Evolutionary conservation across 257 asterid species (phyloP), one percentile per base, ranked within the genome.

Genomic region (Eustoma russellianum): DNA sequence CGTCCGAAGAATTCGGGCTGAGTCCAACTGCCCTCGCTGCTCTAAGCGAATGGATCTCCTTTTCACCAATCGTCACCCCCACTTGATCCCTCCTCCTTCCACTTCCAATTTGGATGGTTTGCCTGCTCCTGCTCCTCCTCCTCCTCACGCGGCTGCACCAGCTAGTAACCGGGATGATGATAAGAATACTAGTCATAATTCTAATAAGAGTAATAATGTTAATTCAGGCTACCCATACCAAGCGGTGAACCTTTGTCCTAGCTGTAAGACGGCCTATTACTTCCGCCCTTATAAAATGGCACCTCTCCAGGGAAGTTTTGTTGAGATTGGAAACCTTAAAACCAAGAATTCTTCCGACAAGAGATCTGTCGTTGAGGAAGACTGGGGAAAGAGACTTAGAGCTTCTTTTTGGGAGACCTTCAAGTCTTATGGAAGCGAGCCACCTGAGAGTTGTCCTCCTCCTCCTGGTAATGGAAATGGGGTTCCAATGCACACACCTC

Each of bases 21-120:
- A 89, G 77, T 86, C 88, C 10, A 81, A 89, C 58, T 89, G 97
- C 77, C 97, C 97, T 56, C 88, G 95, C 53, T 89, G 97, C 66
- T 81, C 93, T 52, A 85, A 79, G 75, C 94, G 79, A 66, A 85
- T 89, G 95, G 95, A 86, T 75, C 87, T 89, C 60, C 69, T 85
- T 16, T 85, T 89, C 68, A 70, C 86, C 40, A 81, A 75, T 58
- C 83, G 85, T 24, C 72, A 86, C 1, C 74, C 73, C 62, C 71
- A 74, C 56, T 77, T 89, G 30, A 74, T 79, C 60, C 93, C 92
- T 40, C 85, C 94, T 30, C 5, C 76, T 19, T 13, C 69, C 33
- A 16, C 10, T 57, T 5, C 62, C 0, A 13, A 55, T 66, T 28
- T 64, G 40, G 70, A 78, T 59, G 46, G 65, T 15, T 57, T 57